These are phyloP conservation scores for Amphicarpaea edgeworthii DNA, from an alignment of 306 rosid species.

Conservation along the genomic window DNA sequence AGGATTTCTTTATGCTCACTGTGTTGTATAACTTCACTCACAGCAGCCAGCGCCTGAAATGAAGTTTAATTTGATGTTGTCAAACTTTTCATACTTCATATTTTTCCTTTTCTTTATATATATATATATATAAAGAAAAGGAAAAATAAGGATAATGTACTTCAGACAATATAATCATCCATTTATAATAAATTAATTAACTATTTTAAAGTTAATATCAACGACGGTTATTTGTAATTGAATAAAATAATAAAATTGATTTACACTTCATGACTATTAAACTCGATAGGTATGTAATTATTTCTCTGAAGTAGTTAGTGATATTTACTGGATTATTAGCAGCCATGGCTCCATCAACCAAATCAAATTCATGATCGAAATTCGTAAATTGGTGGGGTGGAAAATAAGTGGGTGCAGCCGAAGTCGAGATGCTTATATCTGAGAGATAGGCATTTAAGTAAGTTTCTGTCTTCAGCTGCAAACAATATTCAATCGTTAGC, in stretches of 20 bases:
- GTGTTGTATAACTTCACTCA: background rate
- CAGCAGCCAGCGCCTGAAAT: background rate
- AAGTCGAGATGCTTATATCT: conserved; percentile 35
- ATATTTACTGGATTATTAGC: conserved; percentile 44
- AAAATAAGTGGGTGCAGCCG: conserved; percentile 35
- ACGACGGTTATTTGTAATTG: too few species aligned
- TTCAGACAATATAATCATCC: too few species aligned
- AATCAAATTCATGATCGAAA: background rate
- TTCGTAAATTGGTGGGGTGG: conserved; percentile 22
- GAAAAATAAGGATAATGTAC: too few species aligned
- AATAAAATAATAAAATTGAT: too few species aligned
- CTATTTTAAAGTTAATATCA: too few species aligned
- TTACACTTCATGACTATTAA: too few species aligned
- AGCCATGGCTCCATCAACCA: conserved; percentile 37
- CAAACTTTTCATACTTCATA: background rate
- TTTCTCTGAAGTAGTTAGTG: background rate
- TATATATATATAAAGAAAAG: too few species aligned
- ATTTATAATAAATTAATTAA: too few species aligned
- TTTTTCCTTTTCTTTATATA: too few species aligned
- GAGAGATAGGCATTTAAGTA: conserved; percentile 36
- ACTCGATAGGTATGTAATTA: too few species aligned
- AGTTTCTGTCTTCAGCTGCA: conserved; percentile 11
- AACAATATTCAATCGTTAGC: background rate
- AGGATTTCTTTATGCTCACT: background rate
- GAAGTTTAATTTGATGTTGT: background rate